Base-by-base conservation (phyloP, 805 yeast species). In the Yueomyces sp. region DNA sequence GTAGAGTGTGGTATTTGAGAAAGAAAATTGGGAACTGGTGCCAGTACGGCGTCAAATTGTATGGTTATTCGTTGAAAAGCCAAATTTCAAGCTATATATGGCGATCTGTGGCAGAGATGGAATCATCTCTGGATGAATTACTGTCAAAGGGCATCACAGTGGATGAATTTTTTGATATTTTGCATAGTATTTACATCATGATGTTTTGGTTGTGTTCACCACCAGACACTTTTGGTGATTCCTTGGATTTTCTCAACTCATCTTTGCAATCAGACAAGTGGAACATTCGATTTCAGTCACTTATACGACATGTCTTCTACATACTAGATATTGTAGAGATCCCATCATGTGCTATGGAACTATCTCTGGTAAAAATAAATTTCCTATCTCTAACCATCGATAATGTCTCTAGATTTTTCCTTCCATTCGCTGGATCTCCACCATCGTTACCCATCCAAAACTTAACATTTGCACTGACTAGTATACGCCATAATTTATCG, bases 1-100 rank as follows among this genome's bases (percentile, higher is more conserved):
- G 51, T 30, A 47, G 60, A 26, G 29, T 52, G 38, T 59, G 62
- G 63, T 47, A 51, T n/a, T 27, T 59, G 26, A 47, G 59, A 38
- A 48, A 42, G 39, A 59, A 52, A 37, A 7, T 58, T n/a, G 54
- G 54, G 8, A 36, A 38, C 27, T 57, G 62, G 62, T 55, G 57
- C 39, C 42, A 48, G 26, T 32, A 51, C 7, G 26, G 40, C 30
- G 37, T 40, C 12, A 38, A 42, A 19, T 41, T 52, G 11, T 47
- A 51, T 41, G 57, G 56, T 5, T 37, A 36, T 9, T 29, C 27
- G 2, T 36, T 42, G 5, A 44, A 44, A 38, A 29, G 33, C 2
- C 5, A 5, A 30, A n/a, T 44, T 27, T 44, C 46, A n/a, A 31
- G 40, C 1, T 38, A 29, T 31, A 50, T 51, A 39, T 9, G 49